Conservation (phyloP, 2,329 filamentous ascomycete genomes). For the Aspergillus sp. region DNA sequence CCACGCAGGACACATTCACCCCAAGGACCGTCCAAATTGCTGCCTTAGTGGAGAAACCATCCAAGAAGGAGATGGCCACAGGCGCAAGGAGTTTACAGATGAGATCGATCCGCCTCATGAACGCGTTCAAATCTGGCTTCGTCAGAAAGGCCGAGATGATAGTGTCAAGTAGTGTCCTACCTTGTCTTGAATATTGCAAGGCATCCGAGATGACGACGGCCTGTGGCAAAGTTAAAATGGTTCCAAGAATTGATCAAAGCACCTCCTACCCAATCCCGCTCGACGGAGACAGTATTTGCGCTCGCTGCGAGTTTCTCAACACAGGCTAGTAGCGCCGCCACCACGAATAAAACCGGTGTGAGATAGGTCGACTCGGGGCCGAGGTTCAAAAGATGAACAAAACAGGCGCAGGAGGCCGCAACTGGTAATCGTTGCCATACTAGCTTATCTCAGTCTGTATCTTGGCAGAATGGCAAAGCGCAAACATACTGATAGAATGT, state of each 20-base stretch:
- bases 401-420: constrained; percentile 48
- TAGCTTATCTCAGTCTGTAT: constrained; percentile 7
- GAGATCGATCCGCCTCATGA: constrained; percentile 58
- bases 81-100: constrained; percentile 57
- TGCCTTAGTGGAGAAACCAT: constrained; percentile 42
- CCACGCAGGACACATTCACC: constrained; percentile 43
- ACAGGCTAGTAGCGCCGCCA: constrained; percentile 58
- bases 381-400: constrained; percentile 36
- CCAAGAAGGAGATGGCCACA: constrained; percentile 50
- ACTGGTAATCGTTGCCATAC: constrained; percentile 43
- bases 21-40: constrained; percentile 49
- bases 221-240: constrained; percentile 8
- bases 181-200: constrained; percentile 41
- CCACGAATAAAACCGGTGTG: constrained; percentile 27
- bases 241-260: not conserved
- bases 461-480: not conserved
- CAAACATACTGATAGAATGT: constrained; percentile 44
- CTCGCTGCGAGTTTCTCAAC: constrained; percentile 66
- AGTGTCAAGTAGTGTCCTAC: constrained; percentile 24
- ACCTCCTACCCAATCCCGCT: constrained; percentile 62
- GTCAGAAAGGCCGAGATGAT: not conserved
- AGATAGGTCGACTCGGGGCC: constrained; percentile 3
- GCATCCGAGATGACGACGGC: constrained; percentile 31
- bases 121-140: constrained; percentile 46
- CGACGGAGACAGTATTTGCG: constrained; percentile 66